Conservation (phyloP, 257 asterid species). For the Solanum rostratum region DNA sequence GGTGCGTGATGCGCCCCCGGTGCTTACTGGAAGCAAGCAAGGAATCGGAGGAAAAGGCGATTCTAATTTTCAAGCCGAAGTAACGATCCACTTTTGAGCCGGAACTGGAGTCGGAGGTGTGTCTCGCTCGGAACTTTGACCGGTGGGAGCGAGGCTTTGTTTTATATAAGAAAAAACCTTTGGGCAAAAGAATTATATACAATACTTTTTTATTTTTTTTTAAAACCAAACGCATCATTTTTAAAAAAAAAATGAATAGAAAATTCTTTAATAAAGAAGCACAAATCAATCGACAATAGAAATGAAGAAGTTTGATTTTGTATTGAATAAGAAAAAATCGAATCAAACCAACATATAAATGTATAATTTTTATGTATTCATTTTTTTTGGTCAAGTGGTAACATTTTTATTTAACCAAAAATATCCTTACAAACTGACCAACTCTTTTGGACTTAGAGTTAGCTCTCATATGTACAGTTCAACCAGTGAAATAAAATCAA, state of each 20-base stretch:
- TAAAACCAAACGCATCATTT: background rate
- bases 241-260: background rate
- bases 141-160: background rate
- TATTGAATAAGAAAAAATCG: background rate
- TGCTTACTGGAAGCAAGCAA: background rate
- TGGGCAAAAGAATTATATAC: background rate
- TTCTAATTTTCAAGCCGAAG: background rate
- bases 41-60: background rate
- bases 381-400: no score
- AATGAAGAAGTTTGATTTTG: background rate
- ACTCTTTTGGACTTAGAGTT: no score
- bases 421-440: no score
- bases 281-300: background rate
- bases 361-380: background rate
- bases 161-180: background rate
- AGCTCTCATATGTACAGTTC: no score
- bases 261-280: background rate
- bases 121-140: background rate
- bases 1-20: background rate
- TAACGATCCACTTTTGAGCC: background rate
- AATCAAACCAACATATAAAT: background rate
- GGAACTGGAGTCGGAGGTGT: background rate
- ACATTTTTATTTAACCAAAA: no score
- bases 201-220: background rate
- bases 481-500: no score